phyloP scores from a whole-genome alignment of 208 protist genomes.

The Acanthamoeba rhysodes region DNA sequence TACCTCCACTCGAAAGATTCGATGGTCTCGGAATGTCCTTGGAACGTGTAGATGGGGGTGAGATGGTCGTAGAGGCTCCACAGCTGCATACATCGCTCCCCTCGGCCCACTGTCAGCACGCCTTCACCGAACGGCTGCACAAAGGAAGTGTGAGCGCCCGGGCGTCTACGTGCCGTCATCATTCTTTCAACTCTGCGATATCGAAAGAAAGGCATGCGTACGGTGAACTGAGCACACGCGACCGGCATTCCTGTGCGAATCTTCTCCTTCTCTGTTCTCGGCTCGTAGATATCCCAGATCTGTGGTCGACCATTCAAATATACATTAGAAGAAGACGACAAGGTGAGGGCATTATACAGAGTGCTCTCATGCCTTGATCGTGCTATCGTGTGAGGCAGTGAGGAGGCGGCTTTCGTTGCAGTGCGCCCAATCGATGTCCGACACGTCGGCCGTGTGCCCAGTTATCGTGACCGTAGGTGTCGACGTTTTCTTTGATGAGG shows the following conservation, averaged over 20 bases:
- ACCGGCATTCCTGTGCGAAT: background rate
- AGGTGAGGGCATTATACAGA: background rate
- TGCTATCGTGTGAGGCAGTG: conserved; percentile 43
- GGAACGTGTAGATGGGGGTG: conserved; percentile 1
- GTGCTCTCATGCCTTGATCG: background rate
- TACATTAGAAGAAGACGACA: no score
- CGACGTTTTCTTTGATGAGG: conserved; percentile 9
- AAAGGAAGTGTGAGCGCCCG: no score
- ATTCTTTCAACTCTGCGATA: background rate
- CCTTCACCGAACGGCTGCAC: conserved; percentile 11
- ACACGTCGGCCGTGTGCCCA: background rate
- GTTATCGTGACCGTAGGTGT: background rate
- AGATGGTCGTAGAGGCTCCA: conserved; percentile 32
- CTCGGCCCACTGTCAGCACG: background rate
- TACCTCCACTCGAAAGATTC: conserved; percentile 20
- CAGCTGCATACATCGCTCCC: background rate
- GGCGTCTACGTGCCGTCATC: background rate
- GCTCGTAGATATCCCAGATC: conserved; percentile 35
- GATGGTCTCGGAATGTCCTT: background rate
- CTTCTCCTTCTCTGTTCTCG: conserved; percentile 1
- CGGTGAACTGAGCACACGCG: background rate
- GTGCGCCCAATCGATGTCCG: conserved; percentile 34
- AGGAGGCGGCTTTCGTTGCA: conserved; percentile 24
- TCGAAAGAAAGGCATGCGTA: background rate
- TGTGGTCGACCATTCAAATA: background rate